A percentile compares a stretch with the other conserved stretches of the same genome.
These are phyloP conservation scores for Aspergillus ostianus DNA, from an alignment of 495 filamentous ascomycete species.

Conservation along the genomic window DNA sequence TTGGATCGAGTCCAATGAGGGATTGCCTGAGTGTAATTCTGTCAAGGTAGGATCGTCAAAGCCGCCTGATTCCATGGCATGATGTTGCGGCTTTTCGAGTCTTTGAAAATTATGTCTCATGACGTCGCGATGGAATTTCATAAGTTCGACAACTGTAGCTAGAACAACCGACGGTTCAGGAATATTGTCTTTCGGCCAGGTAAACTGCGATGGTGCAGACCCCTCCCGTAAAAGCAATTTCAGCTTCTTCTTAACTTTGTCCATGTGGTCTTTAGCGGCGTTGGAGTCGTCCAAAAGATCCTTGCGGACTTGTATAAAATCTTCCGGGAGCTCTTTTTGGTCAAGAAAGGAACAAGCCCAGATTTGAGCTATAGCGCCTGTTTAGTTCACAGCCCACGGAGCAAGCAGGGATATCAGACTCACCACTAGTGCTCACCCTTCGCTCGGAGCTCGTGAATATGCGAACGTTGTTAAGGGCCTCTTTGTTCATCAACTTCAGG, in stretches of 20 bases:
- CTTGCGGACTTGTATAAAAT: conserved; percentile 85
- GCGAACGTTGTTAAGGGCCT: conserved; percentile 83
- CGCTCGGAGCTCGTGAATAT: conserved; percentile 94
- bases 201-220: conserved; percentile 88
- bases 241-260: conserved; percentile 98
- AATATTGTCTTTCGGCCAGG: conserved; percentile 90
- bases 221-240: conserved; percentile 88
- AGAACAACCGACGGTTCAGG: conserved; percentile 91
- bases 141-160: conserved; percentile 85
- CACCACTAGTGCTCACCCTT: conserved; percentile 85
- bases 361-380: conserved; percentile 67
- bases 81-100: conserved; percentile 61
- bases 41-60: conserved; percentile 33
- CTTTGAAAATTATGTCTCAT: conserved; percentile 90
- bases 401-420: conserved; percentile 22
- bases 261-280: conserved; percentile 99
- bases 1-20: conserved; percentile 71
- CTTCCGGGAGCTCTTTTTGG: conserved; percentile 77
- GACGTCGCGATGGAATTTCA: conserved; percentile 93
- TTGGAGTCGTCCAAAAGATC: conserved; percentile 96
- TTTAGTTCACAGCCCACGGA: conserved; percentile 18
- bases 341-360: conserved; percentile 90
- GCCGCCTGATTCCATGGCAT: conserved; percentile 28
- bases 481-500: conserved; percentile 86
- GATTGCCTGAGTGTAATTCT: conserved; percentile 31